Percentiles rank a stretch among this genome's conserved stretches.
Evolutionary conservation across 2,329 filamentous ascomycete species (phyloP).

Genomic region (Botrytis deweyae): DNA sequence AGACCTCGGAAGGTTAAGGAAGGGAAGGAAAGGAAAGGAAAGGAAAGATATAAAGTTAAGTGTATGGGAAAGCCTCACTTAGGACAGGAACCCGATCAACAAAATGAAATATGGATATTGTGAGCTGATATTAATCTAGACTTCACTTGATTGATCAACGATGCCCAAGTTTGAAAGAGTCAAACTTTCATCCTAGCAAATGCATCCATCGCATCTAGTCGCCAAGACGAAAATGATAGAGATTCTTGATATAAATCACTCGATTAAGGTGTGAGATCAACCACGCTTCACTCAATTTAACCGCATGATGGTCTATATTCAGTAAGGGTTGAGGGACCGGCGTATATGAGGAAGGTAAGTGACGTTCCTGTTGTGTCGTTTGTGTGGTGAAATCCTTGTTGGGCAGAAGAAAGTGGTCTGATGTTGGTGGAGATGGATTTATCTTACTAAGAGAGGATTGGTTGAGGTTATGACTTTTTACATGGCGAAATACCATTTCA

Average conservation of each 20-base stretch:
- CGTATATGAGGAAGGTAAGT: neutral
- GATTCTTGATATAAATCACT: neutral
- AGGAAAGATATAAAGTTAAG: neutral
- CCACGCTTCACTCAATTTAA: neutral
- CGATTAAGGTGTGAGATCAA: neutral
- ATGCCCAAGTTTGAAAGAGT: conserved; percentile 5
- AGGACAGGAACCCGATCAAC: neutral
- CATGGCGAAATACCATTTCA: neutral
- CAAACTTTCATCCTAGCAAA: neutral
- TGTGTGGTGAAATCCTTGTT: conserved; percentile 2
- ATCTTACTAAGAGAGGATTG: conserved; percentile 1
- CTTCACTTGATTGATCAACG: conserved; percentile 10
- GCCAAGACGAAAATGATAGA: conserved; percentile 20
- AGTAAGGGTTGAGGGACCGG: neutral
- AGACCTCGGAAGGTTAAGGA: neutral
- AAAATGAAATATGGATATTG: conserved; percentile 19
- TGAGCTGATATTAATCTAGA: conserved; percentile 20
- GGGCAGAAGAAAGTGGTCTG: conserved; percentile 24
- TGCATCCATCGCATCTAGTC: neutral
- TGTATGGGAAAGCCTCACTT: conserved; percentile 9
- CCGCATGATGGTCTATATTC: neutral
- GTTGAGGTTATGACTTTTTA: neutral
- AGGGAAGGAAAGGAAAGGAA: neutral
- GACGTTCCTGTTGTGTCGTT: neutral
- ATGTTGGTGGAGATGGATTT: conserved; percentile 7